These are phyloP conservation scores for Trichoderma erinaceum DNA, from an alignment of 495 filamentous ascomycete species.

Conservation along the genomic window DNA sequence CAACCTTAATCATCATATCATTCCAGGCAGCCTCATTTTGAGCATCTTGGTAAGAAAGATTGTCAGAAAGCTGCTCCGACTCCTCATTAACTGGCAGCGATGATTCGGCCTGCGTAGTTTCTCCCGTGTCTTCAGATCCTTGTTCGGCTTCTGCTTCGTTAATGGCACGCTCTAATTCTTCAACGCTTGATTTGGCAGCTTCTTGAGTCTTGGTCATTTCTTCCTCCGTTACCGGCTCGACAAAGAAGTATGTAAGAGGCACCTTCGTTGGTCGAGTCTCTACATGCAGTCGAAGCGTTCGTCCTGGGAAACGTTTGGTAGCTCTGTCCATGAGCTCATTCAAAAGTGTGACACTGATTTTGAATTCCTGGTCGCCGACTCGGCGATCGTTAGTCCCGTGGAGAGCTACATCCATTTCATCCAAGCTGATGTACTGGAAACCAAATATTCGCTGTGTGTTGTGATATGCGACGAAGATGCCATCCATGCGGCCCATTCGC, in stretches of 20 bases:
- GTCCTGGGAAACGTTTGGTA: conserved; percentile 61
- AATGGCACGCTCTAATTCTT: conserved; percentile 59
- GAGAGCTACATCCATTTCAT: conserved; percentile 79
- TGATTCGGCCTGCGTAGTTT: conserved; percentile 12
- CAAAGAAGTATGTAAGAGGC: conserved; percentile 83
- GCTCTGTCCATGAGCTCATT: conserved; percentile 71
- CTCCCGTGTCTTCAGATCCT: conserved; percentile 23
- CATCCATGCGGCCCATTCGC: conserved; percentile 95
- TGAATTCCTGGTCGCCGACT: conserved; percentile 86
- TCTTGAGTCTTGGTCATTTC: conserved; percentile 70
- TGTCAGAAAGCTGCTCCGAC: not conserved
- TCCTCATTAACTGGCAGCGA: conserved; percentile 18
- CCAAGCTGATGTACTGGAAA: conserved; percentile 84
- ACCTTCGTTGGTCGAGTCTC: conserved; percentile 58
- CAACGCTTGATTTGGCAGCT: conserved; percentile 51
- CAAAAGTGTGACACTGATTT: conserved; percentile 66
- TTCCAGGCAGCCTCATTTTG: conserved; percentile 40
- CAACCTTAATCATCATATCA: conserved; percentile 47
- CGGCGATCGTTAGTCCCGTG: conserved; percentile 61
- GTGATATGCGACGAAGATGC: conserved; percentile 97
- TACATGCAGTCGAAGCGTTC: conserved; percentile 78
- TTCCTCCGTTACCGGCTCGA: conserved; percentile 69
- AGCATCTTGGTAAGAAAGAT: not conserved
- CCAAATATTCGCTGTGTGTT: conserved; percentile 94
- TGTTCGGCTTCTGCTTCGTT: conserved; percentile 19